Evolutionary conservation across 345 rosid genomes (phyloP).

Genomic region (Nephelium lappaceum): DNA sequence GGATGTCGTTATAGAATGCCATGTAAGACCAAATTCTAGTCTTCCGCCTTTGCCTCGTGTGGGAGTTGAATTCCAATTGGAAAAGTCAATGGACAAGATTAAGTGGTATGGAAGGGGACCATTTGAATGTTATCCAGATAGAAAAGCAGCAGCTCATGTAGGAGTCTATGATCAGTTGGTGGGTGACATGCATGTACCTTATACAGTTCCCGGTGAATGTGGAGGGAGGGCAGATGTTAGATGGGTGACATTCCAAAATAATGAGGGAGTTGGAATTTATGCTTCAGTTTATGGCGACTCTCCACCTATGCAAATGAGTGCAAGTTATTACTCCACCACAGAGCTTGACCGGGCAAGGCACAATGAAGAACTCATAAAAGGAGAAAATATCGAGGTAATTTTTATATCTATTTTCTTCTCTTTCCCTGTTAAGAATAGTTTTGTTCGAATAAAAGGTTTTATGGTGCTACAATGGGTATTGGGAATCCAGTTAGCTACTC

Average conservation of each 20-base stretch:
- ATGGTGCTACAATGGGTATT: background rate
- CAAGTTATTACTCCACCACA: constrained; percentile 67
- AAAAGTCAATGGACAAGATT: constrained; percentile 65
- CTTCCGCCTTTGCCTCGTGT: constrained; percentile 95
- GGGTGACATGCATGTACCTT: constrained; percentile 88
- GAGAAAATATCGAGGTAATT: constrained; percentile 75
- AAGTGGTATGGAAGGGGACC: constrained; percentile 97
- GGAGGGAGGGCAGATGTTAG: constrained; percentile 94
- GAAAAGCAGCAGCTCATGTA: constrained; percentile 93
- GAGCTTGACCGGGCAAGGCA: constrained; percentile 82
- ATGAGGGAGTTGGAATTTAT: constrained; percentile 75
- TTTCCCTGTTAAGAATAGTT: background rate
- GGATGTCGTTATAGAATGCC: constrained; percentile 68
- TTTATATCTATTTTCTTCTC: background rate
- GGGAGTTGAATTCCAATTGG: constrained; percentile 79
- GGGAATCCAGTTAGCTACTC: too few species aligned
- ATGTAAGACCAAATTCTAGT: constrained; percentile 58
- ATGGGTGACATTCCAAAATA: constrained; percentile 80
- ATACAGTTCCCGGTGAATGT: constrained; percentile 89
- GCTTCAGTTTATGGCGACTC: constrained; percentile 75
- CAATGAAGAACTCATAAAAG: constrained; percentile 67
- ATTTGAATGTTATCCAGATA: constrained; percentile 95
- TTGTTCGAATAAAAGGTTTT: background rate
- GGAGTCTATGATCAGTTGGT: constrained; percentile 65
- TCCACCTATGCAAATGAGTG: constrained; percentile 93